phyloP scores from a whole-genome alignment of 768 basidiomycete genomes.

The Leccinellum luteum region DNA sequence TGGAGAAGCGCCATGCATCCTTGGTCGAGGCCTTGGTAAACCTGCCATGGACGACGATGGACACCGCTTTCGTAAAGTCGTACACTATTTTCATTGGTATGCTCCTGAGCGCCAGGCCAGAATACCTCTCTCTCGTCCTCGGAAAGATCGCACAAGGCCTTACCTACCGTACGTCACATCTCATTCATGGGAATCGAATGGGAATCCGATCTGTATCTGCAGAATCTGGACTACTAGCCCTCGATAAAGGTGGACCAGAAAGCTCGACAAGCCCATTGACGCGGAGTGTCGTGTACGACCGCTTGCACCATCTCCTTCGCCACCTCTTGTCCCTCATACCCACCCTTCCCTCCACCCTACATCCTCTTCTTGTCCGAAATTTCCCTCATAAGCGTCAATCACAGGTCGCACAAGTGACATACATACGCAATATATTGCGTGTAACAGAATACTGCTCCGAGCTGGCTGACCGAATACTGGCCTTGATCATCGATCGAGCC shows the following conservation, averaged over 20 bases:
- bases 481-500: slow-evolving; percentile 88
- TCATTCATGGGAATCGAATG: not conserved
- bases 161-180: slow-evolving; percentile 71
- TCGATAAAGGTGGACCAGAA: slow-evolving; percentile 57
- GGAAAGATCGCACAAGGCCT: slow-evolving; percentile 81
- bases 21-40: slow-evolving; percentile 85
- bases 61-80: slow-evolving; percentile 77
- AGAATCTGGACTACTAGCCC: slow-evolving; percentile 73
- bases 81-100: slow-evolving; percentile 90
- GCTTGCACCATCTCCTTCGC: slow-evolving; percentile 81
- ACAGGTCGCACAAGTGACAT: slow-evolving; percentile 76
- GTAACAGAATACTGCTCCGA: slow-evolving; percentile 88
- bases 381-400: slow-evolving; percentile 95
- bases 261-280: slow-evolving; percentile 71
- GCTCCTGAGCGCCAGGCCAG: slow-evolving; percentile 86
- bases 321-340: slow-evolving; percentile 90
- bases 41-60: slow-evolving; percentile 93
- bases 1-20: slow-evolving; percentile 75
- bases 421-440: slow-evolving; percentile 84
- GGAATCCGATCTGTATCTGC: not conserved
- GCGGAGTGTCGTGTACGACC: slow-evolving; percentile 78
- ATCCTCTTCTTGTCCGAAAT: slow-evolving; percentile 76
- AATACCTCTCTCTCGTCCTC: slow-evolving; percentile 85
- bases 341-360: slow-evolving; percentile 82
- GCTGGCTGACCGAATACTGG: slow-evolving; percentile 77